Percentiles rank a stretch among this genome's conserved stretches.
Evolutionary conservation across 768 basidiomycete species (phyloP).

Genomic region (Tylopilus sp.): DNA sequence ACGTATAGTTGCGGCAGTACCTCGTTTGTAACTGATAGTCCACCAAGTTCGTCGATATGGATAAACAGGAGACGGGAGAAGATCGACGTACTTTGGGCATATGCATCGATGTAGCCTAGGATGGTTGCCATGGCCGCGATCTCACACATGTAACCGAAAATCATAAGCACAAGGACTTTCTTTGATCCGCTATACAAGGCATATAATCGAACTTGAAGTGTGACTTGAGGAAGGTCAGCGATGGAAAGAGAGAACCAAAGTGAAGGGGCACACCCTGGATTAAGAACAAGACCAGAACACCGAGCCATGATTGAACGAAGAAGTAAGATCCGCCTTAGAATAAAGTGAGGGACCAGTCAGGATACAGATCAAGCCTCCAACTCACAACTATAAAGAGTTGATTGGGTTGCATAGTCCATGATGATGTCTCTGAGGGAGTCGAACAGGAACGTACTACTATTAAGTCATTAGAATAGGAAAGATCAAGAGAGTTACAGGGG

Average conservation of each 20-base stretch:
- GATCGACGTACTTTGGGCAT: constrained; percentile 5
- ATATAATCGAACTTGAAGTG: constrained; percentile 16
- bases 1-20: not conserved
- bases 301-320: constrained; percentile 10
- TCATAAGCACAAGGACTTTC: constrained; percentile 8
- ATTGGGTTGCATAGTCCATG: not conserved
- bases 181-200: constrained; percentile 13
- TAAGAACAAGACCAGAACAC: constrained; percentile 7
- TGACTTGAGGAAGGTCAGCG: constrained; percentile 3
- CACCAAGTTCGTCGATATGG: not conserved
- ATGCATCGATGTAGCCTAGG: constrained; percentile 1
- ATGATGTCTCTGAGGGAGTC: not conserved
- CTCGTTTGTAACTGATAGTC: constrained; percentile 7
- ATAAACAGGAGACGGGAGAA: too few relatives aligned
- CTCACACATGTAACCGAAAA: constrained; percentile 11
- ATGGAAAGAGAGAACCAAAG: not conserved
- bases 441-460: constrained; percentile 15
- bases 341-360: not conserved
- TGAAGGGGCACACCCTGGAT: constrained; percentile 9
- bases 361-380: not conserved
- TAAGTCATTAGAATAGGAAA: not conserved
- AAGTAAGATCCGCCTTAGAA: constrained; percentile 12
- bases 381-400: constrained; percentile 12
- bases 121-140: constrained; percentile 6
- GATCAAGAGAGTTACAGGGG: not conserved